These are phyloP conservation scores for Pseudonectria foliicola DNA, from an alignment of 2,329 filamentous ascomycete genomes.

Conservation along the genomic window DNA sequence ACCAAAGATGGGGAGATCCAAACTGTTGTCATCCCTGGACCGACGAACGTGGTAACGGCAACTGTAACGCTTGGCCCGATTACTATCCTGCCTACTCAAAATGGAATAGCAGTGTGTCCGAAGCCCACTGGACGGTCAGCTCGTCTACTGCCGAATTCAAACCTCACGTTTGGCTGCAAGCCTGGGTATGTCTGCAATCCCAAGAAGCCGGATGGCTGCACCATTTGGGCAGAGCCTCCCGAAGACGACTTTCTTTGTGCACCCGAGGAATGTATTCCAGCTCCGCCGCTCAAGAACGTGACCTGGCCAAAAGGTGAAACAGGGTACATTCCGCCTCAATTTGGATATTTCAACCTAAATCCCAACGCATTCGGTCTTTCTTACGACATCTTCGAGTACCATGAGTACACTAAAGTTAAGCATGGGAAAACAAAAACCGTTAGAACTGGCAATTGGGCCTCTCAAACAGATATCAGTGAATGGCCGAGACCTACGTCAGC, in stretches of 20 bases:
- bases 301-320: constrained; percentile 40
- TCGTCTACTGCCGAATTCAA: constrained; percentile 28
- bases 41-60: constrained; percentile 24
- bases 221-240: constrained; percentile 44
- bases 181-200: constrained; percentile 48
- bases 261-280: constrained; percentile 35
- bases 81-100: constrained; percentile 22
- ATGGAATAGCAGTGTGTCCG: constrained; percentile 34
- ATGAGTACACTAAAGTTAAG: constrained; percentile 30
- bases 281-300: constrained; percentile 30
- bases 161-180: constrained; percentile 46
- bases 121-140: constrained; percentile 32
- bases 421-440: constrained; percentile 35
- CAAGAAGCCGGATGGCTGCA: constrained; percentile 42
- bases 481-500: constrained; percentile 17
- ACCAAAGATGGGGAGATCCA: constrained; percentile 23
- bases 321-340: constrained; percentile 41
- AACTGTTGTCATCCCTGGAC: constrained; percentile 21
- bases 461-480: constrained; percentile 40
- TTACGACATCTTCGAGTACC: constrained; percentile 52
- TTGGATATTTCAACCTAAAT: constrained; percentile 59
- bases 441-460: constrained; percentile 49
- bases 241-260: constrained; percentile 39
- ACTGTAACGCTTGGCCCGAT: constrained; percentile 20
- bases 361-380: constrained; percentile 54